Percentiles rank a stretch among this genome's conserved stretches.
phyloP scores from a whole-genome alignment of 345 rosid genomes.

The Diplotaxis tenuifolia region DNA sequence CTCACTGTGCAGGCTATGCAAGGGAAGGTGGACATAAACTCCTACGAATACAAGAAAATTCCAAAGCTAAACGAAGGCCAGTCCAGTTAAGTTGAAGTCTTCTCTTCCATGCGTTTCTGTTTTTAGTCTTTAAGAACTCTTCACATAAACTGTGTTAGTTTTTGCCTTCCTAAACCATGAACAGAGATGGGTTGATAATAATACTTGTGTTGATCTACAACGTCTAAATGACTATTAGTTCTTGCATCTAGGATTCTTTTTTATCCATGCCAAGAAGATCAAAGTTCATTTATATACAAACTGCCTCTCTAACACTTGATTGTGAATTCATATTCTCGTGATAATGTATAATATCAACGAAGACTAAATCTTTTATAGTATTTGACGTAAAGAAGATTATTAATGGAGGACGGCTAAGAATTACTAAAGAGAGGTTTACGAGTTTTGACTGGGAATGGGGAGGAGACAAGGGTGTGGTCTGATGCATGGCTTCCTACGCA shows the following conservation, averaged over 20 bases:
- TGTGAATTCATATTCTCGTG: too few relatives aligned
- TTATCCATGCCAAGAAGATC: background rate
- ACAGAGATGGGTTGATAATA: constrained; percentile 1
- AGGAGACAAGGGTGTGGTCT: too few relatives aligned
- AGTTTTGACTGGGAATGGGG: too few relatives aligned
- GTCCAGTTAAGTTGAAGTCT: constrained; percentile 24
- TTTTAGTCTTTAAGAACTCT: background rate
- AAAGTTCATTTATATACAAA: background rate
- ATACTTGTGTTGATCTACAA: background rate
- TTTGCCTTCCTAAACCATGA: background rate
- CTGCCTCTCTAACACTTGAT: background rate
- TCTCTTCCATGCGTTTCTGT: constrained; percentile 2
- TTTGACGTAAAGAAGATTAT: too few relatives aligned
- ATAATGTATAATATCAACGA: too few relatives aligned
- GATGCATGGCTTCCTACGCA: too few relatives aligned
- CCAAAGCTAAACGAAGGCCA: constrained; percentile 72
- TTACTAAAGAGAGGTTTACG: too few relatives aligned
- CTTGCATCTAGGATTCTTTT: background rate
- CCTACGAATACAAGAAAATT: constrained; percentile 76
- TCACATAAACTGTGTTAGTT: constrained; percentile 5
- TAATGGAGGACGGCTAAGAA: too few relatives aligned
- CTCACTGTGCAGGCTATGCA: constrained; percentile 55
- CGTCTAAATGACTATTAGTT: background rate
- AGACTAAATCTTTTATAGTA: too few relatives aligned
- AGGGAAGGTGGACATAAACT: constrained; percentile 71